Evolutionary conservation across 306 rosid genomes (phyloP).

Genomic region (Trifolium subterraneum): DNA sequence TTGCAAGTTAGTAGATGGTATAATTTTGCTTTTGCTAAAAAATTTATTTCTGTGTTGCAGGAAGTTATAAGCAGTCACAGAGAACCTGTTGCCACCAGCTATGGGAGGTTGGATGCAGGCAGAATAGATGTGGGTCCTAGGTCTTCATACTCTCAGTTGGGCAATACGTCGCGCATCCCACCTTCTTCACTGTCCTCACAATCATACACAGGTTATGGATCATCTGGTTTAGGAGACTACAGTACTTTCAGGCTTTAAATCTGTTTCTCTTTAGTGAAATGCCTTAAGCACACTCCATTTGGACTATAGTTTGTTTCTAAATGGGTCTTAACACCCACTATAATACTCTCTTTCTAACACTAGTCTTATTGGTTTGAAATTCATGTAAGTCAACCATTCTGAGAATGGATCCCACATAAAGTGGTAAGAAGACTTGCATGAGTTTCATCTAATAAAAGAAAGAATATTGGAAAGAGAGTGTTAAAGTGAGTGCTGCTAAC

Average conservation of each 20-base stretch:
- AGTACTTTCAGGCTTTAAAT: constrained; percentile 74
- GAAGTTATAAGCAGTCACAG: constrained; percentile 72
- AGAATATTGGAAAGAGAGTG: neutral
- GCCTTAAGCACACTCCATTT: constrained; percentile 39
- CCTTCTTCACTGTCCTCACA: constrained; percentile 74
- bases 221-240: constrained; percentile 77
- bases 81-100: constrained; percentile 63
- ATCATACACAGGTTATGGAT: constrained; percentile 68
- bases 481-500: neutral
- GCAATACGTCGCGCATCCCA: constrained; percentile 57
- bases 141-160: constrained; percentile 68
- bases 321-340: constrained; percentile 35
- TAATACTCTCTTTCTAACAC: neutral
- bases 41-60: constrained; percentile 46
- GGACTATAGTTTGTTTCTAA: constrained; percentile 38
- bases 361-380: neutral
- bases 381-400: neutral
- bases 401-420: no score
- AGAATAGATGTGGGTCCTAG: constrained; percentile 57
- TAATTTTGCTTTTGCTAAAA: constrained; percentile 37
- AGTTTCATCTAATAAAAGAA: neutral
- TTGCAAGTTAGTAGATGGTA: neutral
- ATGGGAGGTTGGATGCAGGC: constrained; percentile 68
- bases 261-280: constrained; percentile 28
- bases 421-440: neutral